A percentile compares a stretch with the other conserved stretches of the same genome.
Conservation (phyloP, 768 basidiomycete species). For the Kwoniella dendrophila region DNA sequence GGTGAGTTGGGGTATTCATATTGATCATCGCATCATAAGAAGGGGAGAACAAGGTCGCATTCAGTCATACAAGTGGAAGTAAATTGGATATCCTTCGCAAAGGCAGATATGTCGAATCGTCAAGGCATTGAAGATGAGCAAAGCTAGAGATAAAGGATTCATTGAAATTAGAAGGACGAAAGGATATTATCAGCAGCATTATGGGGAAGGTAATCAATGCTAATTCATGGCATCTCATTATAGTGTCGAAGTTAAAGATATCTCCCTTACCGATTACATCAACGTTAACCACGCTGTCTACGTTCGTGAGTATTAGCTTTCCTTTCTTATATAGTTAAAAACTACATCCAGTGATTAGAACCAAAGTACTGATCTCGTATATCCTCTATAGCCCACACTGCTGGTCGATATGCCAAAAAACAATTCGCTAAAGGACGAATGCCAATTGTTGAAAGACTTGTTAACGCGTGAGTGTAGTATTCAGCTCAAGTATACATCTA, state of each 20-base stretch:
- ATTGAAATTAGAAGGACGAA: background rate
- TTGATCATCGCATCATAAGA: background rate
- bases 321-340: background rate
- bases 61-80: background rate
- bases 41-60: background rate
- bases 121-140: background rate
- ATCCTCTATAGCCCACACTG: conserved; percentile 71
- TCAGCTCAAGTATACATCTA: no score
- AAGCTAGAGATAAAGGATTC: background rate
- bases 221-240: conserved; percentile 10
- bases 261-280: conserved; percentile 98
- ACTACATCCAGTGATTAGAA: background rate
- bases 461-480: conserved; percentile 73
- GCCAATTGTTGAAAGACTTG: conserved; percentile 99
- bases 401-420: conserved; percentile 98
- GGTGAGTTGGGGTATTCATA: conserved; percentile 64
- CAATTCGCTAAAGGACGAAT: conserved; percentile 99
- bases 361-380: background rate
- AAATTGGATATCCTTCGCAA: background rate
- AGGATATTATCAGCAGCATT: background rate
- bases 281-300: conserved; percentile 98
- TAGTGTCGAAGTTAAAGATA: conserved; percentile 98
- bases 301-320: conserved; percentile 61
- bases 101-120: no score
- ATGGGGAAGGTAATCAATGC: background rate